Base-by-base conservation (phyloP, 1,284 basidiomycete genomes). In the Papiliotrema fonsecae region DNA sequence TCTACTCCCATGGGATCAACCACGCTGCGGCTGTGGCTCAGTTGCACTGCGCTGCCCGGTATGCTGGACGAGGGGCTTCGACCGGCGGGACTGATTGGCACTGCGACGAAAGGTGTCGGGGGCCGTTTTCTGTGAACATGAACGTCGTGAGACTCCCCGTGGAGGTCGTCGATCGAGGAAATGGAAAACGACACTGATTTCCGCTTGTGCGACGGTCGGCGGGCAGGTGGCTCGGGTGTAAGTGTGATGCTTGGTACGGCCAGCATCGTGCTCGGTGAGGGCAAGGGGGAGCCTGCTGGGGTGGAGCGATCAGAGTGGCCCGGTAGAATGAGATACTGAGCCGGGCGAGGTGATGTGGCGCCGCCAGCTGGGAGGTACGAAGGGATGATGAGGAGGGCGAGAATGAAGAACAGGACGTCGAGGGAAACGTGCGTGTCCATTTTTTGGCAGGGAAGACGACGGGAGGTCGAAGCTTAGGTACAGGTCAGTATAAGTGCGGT, bases 151-250 rank as follows among this genome's bases (percentile, higher is more conserved):
- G 24, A 27, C 6, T 49, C n/a, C n/a, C n/a, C n/a, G n/a, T n/a
- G 31, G 26, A 66, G 30, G 16, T 64, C 62, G 26, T 60, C 52
- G 38, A 67, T 54, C 1, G 62, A 61, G 0, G 57, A 60, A 6
- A 64, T 39, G 21, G 61, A 63, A 56, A 66, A 66, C 21, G 57
- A 59, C 18, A 66, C 64, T 14, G 55, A 56, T 47, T 66, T 66
- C 24, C 55, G 51, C 37, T 62, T 58, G 43, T 63, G 61, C 26
- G 26, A n/a, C 24, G 45, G 39, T 14, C 47, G 32, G 6, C 31
- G 35, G 28, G 18, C 25, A n/a, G 45, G 39, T 11, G 10, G 43
- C 31, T 51, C 42, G 11, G 47, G 50, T 3, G 54, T 57, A 30
- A 57, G 19, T 26, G 53, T 56, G 34, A 62, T 64, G 16, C 28